phyloP scores from a whole-genome alignment of 2,329 filamentous ascomycete genomes.

The Scortechinia acanthostroma region DNA sequence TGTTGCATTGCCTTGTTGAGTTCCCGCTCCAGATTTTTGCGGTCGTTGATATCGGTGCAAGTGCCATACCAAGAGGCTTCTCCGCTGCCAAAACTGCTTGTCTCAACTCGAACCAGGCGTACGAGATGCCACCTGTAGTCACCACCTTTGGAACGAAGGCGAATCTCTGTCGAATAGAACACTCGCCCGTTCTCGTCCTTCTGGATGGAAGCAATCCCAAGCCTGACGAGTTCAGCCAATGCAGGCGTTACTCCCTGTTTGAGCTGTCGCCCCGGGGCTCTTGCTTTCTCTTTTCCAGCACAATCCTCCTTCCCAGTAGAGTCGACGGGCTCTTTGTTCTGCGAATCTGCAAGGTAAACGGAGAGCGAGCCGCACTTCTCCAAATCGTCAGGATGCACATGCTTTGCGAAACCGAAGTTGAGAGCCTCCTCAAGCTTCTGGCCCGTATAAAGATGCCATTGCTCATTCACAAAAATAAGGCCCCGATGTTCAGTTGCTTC shows the following conservation, averaged over 20 bases:
- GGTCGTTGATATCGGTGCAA: slow-evolving; percentile 65
- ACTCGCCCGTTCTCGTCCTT: neutral
- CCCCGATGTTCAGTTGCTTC: slow-evolving; percentile 56
- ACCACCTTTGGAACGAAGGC: slow-evolving; percentile 53
- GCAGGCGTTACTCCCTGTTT: neutral
- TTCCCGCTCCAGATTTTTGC: slow-evolving; percentile 58
- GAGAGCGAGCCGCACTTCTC: slow-evolving; percentile 37
- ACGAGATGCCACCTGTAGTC: slow-evolving; percentile 64
- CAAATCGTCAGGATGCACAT: slow-evolving; percentile 59
- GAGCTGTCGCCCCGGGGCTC: neutral
- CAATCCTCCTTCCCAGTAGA: neutral
- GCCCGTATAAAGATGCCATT: slow-evolving; percentile 60
- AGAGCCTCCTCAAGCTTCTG: slow-evolving; percentile 52
- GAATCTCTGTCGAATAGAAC: slow-evolving; percentile 40
- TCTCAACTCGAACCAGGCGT: slow-evolving; percentile 48
- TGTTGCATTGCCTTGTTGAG: slow-evolving; percentile 43
- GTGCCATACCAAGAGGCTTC: slow-evolving; percentile 66
- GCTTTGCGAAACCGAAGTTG: slow-evolving; percentile 55
- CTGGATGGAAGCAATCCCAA: neutral
- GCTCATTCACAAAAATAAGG: slow-evolving; percentile 62
- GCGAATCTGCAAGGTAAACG: neutral
- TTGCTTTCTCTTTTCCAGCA: neutral
- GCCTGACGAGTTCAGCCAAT: neutral
- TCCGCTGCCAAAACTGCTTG: slow-evolving; percentile 34
- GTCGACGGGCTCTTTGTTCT: neutral